Conservation (phyloP, 2,329 filamentous ascomycete species). For the Botrytis cinerea region DNA sequence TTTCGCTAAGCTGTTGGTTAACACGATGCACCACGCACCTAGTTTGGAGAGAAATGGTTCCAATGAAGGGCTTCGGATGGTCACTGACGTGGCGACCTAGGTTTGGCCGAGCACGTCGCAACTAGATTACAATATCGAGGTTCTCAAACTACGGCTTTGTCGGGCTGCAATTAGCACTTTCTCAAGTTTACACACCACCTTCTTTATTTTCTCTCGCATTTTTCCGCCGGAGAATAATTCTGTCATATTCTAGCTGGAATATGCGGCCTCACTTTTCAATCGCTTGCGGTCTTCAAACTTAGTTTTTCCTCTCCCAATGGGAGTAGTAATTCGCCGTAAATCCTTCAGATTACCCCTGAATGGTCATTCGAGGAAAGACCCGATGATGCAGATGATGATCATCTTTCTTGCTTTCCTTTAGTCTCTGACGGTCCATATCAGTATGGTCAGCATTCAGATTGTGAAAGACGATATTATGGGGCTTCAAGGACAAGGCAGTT, state of each 20-base stretch:
- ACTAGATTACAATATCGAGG: constrained; percentile 22
- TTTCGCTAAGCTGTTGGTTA: constrained; percentile 25
- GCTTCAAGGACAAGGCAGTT: constrained; percentile 8
- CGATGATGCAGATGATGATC: constrained; percentile 17
- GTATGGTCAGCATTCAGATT: constrained; percentile 19
- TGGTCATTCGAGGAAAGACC: constrained; percentile 20
- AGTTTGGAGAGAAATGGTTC: constrained; percentile 31
- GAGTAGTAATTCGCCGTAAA: constrained; percentile 13
- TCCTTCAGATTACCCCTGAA: constrained; percentile 16
- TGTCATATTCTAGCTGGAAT: constrained; percentile 22
- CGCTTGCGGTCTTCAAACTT: constrained; percentile 8
- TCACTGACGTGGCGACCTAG: constrained; percentile 41
- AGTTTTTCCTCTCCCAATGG: constrained; percentile 5
- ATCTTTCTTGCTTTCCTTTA: constrained; percentile 11
- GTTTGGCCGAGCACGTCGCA: constrained; percentile 34
- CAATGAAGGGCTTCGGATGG: constrained; percentile 30
- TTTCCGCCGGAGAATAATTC: constrained; percentile 20
- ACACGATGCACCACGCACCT: constrained; percentile 22
- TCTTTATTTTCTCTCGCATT: constrained; percentile 29
- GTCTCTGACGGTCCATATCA: constrained; percentile 1
- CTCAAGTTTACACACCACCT: constrained; percentile 29
- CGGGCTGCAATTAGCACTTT: constrained; percentile 28
- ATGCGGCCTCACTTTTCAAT: constrained; percentile 21
- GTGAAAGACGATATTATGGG: constrained; percentile 13
- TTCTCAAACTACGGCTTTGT: constrained; percentile 29